Evolutionary conservation across 495 filamentous ascomycete species (phyloP), one percentile per base, ranked within the genome.

Genomic region (Penicillium antarcticum): DNA sequence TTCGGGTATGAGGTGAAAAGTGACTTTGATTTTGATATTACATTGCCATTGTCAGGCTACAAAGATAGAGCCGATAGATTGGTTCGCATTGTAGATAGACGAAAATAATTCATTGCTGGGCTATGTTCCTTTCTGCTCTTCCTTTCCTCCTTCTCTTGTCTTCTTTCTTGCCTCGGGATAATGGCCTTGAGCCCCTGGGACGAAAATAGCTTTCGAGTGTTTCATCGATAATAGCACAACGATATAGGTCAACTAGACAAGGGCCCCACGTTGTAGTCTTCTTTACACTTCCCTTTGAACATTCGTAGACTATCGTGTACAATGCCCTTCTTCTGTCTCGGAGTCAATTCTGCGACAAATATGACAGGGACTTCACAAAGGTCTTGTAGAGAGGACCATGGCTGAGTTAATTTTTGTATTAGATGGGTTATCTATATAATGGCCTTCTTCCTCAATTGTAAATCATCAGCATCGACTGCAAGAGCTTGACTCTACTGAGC

Each of bases 1-100:
- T 62, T 14, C 62, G 70, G 17, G 52, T 67, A 54, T 57, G 46
- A 23, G 36, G 32, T 2, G 7, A 42, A 42, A 49, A 26, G 38
- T 48, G 19, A 38, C 11, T 17, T 49, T 49, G 42, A n/a, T n/a
- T 38, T 53, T 32, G 42, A 59, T 46, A 57, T 44, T 42, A 18
- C 44, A 50, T 56, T 55, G 42, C 46, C 42, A 50, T 42, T 45
- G 52, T 49, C 24, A 14, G 35, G 39, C 26, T 26, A 38, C 46
- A 42, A 38, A 38, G 42, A 56, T 61, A 58, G 48, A 61, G 45
- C 35, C 16, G 31, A 41, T 52, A 56, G 37, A 53, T 45, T 46
- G 19, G 45, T 49, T 14, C 11, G 6, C 3, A 13, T 36, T 41
- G 10, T 55, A 60, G 44, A 57, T 57, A 50, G 44, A 57, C 26